Base-by-base conservation (phyloP, 257 asterid genomes). In the Apocynum venetum region DNA sequence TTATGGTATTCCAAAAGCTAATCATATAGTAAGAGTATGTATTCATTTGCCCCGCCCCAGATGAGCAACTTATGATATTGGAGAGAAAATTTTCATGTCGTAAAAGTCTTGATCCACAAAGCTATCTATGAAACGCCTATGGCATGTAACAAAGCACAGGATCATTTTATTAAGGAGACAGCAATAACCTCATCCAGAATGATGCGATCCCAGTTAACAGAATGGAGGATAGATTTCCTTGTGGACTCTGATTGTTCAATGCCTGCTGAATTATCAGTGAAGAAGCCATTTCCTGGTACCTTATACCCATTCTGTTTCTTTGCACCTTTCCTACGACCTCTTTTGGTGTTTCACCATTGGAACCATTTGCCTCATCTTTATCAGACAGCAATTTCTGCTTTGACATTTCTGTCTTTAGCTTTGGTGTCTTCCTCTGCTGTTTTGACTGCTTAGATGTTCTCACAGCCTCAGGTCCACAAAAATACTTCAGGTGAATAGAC, bases 111-210 rank as follows among this genome's bases (percentile, higher is more conserved):
- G 1, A 38, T 35, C 47, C 59, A 68, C 64, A 68, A 49, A 35
- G 43, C 48, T 6, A 19, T 63, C 19, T 72, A 60, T 63, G 79
- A 71, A 51, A 10, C 2, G 60, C 49, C 0, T 4, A 3, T 36
- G 47, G 15, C 49, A 31, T 40, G 67, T 25, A 57, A 78, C 46
- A 51, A 67, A 38, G 40, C 46, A 61, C 49, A 73, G 44, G 43
- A 61, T 64, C 44, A 41, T 73, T 19, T 41, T 73, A 76, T 51
- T 40, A 17, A 51, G 66, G 40, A 57, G 75, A 71, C 51, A 47
- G 36, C 82, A 9, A 75, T 84, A 70, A 94, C 98, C 91, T 95
- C 98, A 83, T 95, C 98, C 89, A 95, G 84, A 73, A 95, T 84
- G 74, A 95, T 78, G 19, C 98, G 97, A 71, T 92, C 85, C 98